phyloP scores from a whole-genome alignment of 2,329 filamentous ascomycete species.

The Fusarium goolgardi region DNA sequence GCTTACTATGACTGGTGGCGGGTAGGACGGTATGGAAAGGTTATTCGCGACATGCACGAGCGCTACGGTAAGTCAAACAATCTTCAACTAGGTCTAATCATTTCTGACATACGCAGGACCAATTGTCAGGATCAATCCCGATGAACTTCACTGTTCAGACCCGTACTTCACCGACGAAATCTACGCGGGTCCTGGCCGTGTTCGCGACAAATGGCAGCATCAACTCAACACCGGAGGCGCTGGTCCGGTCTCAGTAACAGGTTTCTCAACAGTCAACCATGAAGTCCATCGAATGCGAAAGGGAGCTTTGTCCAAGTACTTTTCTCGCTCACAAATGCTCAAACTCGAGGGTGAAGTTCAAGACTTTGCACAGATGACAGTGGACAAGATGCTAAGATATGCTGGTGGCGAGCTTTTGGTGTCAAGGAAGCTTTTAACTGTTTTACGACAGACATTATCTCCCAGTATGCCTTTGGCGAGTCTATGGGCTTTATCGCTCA shows the following conservation, averaged over 20 bases:
- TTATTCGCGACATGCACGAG: slow-evolving; percentile 54
- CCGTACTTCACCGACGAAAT: slow-evolving; percentile 54
- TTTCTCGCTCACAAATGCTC: slow-evolving; percentile 50
- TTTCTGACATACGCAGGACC: slow-evolving; percentile 43
- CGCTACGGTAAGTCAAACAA: slow-evolving; percentile 48
- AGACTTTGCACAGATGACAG: slow-evolving; percentile 42
- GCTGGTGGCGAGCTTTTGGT: slow-evolving; percentile 47
- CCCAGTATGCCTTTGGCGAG: slow-evolving; percentile 54
- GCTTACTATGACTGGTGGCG: slow-evolving; percentile 54
- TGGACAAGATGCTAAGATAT: slow-evolving; percentile 49
- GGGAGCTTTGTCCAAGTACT: slow-evolving; percentile 50
- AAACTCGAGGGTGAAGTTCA: slow-evolving; percentile 45
- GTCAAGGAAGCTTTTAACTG: slow-evolving; percentile 53
- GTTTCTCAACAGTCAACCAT: slow-evolving; percentile 44
- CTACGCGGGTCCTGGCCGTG: slow-evolving; percentile 47
- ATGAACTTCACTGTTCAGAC: slow-evolving; percentile 55
- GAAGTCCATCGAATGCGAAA: slow-evolving; percentile 51
- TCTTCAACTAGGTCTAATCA: rapidly evolving
- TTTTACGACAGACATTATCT: slow-evolving; percentile 55
- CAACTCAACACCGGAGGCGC: slow-evolving; percentile 31
- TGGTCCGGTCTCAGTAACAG: slow-evolving; percentile 20
- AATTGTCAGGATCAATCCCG: slow-evolving; percentile 54
- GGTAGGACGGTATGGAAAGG: slow-evolving; percentile 51
- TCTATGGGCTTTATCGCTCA: slow-evolving; percentile 48
- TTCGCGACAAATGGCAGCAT: slow-evolving; percentile 44